Evolutionary conservation across 371 early-diverging fungal species (phyloP), one percentile per base, ranked within the genome.

Genomic region (Chytridium lagenaria): DNA sequence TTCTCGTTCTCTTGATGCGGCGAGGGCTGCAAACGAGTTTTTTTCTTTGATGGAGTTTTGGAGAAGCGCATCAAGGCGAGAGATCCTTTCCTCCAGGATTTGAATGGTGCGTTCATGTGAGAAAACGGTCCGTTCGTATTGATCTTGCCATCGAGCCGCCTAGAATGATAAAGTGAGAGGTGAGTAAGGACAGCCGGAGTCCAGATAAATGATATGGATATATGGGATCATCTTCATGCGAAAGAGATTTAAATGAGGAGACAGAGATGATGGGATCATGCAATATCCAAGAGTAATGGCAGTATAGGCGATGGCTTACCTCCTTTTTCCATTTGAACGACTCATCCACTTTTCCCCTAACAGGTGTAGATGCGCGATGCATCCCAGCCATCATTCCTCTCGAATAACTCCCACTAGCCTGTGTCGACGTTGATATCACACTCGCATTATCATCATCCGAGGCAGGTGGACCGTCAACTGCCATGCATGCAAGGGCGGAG

Each of bases 141-240:
- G 64, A 16, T 68, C 72, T 50, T 77, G 77, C 80, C 80, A 80
- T 50, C 63, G 52, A 40, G 77, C 75, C 2, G 71, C 71, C 79
- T 79, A 68, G 7, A 12, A 15, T 36, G n/a, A n/a, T n/a, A n/a
- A n/a, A 7, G 30, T 22, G 22, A 7, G 5, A 26, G 26, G 26
- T 37, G 10, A 63, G 31, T 7, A 63, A 31, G 31, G 31, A 36
- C 12, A 7, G 5, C 7, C 7, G 26, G 12, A 26, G 26, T 55
- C 10, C 26, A 10, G 55, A 16, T 55, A 26, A 10, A 7, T 10
- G 55, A 55, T 16, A 16, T 55, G 55, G 10, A 7, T 5, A 26
- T 16, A 26, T 55, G 55, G 30, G 19, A 10, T 28, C 10, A 26
- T 7, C 30, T 28, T 5, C 5, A 55, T 10, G 26, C 23, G 10